Base-by-base conservation (phyloP, 2,329 filamentous ascomycete species). In the Verticillium zaregamsianum region DNA sequence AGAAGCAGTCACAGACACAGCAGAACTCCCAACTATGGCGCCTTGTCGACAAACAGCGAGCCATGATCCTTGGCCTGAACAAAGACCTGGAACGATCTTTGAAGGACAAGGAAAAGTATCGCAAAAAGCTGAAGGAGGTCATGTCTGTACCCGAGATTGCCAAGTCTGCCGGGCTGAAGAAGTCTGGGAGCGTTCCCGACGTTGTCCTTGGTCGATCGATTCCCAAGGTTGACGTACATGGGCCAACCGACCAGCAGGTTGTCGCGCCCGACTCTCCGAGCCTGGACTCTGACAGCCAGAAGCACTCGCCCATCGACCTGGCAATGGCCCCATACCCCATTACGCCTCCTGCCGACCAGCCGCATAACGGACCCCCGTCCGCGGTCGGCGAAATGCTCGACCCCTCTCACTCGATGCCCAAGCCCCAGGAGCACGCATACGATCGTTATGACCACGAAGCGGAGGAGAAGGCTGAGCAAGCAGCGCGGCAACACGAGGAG, bases 11-110 rank as follows among this genome's bases (percentile, higher is more conserved):
- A 57, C 90, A 93, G 60, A 86, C 91, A 5, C 90, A 92, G 67
- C 95, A 98, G 72, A 98, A 98, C 72, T 82, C 89, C 20, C 94
- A 99, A 73, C 79, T 99, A 69, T 99, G 95, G 95, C 89, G 93
- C 58, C 79, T 99, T 56, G 93, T 99, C 58, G 94, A 98, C 74
- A 98, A 99, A 79, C 95, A 99, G 75, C 85, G 94, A 65, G 88
- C 92, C 17, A 93, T 99, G 88, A 93, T 99, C 60, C 77, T 97
- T 23, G 94, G 93, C 8, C 82, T 99, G 65, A 97, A 98, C 72
- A 96, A 95, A 74, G 95, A 99, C 72, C 80, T 99, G 14, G 94
- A 98, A 75, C 87, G 91, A 59, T 88, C 93, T 1, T 76, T 97
- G 66, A 96, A 96, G 73, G 95, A 98, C 68, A 97, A 97, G 76